Base-by-base conservation (phyloP, 2,329 filamentous ascomycete species). In the Xylaria sp. region DNA sequence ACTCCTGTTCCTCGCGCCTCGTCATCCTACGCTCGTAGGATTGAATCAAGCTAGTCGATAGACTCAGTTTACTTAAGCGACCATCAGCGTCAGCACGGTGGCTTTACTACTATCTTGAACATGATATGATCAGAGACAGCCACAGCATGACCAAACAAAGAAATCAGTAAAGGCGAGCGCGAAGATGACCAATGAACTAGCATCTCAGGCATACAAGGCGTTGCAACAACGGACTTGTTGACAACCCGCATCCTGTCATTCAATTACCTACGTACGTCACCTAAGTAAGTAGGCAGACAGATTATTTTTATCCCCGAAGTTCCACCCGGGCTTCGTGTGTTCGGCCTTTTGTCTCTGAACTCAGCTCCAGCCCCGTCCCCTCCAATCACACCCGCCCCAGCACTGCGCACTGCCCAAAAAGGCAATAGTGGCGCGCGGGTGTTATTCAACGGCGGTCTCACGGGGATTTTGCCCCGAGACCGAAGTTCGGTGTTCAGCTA, bases 341-440 rank as follows among this genome's bases (percentile, higher is more conserved):
- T 39, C 53, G 53, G 36, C 55, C 30, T 27, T 55, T 32, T 17
- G 11, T 30, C 14, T 3, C 7, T 27, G 17, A 30, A 12, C 27
- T 34, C 57, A n/a, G 32, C 30, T 42, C 45, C 19, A 12, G 30
- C 51, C n/a, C 30, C 30, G n/a, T 27, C 34, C 11, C 45, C 45
- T 32, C 59, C 58, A 65, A 61, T 67, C 51, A 58, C 12, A 62
- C 32, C 7, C 30, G 6, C 34, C 12, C 4, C 34, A n/a, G 24
- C 32, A 8, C 45, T 45, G 14, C 39, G n/a, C 21, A 39, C 39
- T 2, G 17, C 57, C 39, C 7, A 51, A 61, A 61, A 30, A n/a
- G 63, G 63, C 32, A 65, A 61, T 34, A 42, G 27, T n/a, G n/a
- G 59, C 54, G 54, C 59, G 47, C 53, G 34, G 47, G 39, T 47